Evolutionary conservation across 108 stramenopile species (phyloP), one percentile per base, ranked within the genome.

Genomic region (Schizochytrium sp.): DNA sequence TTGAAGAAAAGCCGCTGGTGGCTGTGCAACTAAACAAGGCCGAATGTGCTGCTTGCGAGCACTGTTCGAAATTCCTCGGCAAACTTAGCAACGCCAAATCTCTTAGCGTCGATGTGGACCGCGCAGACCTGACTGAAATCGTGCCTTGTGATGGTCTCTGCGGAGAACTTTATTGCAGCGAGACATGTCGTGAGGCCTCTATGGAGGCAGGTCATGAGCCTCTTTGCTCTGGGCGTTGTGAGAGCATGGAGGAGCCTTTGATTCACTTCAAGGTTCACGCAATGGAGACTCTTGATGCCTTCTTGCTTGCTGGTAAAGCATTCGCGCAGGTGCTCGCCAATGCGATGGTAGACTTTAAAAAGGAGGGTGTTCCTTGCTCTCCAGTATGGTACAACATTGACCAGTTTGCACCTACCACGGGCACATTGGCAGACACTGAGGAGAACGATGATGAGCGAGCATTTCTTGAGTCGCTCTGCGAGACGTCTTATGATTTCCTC

Each of bases 211-310:
- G 76, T 10, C 76, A 83, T 40, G 50, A 55, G 45, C n/a, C n/a
- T 7, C 76, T 83, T 1, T 83, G 76, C 76, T 55, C 76, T 0
- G 76, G 76, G 28, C 53, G 47, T 40, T 83, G 76, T 28, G 76
- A 83, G 53, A 83, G 50, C 76, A 28, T 55, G n/a, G 76, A 83
- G 47, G 50, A 83, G 50, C 76, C 76, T 10, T 53, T 83, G n/a
- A 55, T 83, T 40, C 50, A 49, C 8, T 83, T 55, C 76, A 83
- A 83, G 76, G 53, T 83, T 1, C 76, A 83, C 53, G 76, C 76
- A 47, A 55, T 55, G 53, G 50, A 83, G 15, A 83, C 76, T n/a
- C 53, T 83, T 40, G 76, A 83, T 2, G 50, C 50, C 45, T 55
- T 83, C 15, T 53, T 83, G 1, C 47, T 83, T 38, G 28, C 3